Conservation (phyloP, 177 flowering plant species). For the Telopea speciosissima region DNA sequence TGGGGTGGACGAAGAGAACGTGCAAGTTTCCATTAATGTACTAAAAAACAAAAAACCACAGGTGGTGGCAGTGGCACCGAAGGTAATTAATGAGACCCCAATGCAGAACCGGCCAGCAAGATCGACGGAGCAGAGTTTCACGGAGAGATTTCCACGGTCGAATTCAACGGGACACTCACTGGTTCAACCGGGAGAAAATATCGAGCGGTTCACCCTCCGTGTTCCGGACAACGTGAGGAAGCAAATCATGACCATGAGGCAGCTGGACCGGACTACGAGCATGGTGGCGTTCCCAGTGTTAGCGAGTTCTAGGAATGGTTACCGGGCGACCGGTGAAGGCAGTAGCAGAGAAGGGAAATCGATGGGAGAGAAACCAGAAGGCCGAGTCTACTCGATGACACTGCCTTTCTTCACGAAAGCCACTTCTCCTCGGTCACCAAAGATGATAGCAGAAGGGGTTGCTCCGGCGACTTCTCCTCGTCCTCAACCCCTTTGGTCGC, state of each 20-base stretch:
- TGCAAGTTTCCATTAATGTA: not conserved
- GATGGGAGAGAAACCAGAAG: too few relatives aligned
- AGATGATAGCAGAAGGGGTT: too few relatives aligned
- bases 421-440: too few relatives aligned
- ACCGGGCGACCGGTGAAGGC: not conserved
- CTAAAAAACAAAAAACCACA: not conserved
- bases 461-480: too few relatives aligned
- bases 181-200: conserved; percentile 25
- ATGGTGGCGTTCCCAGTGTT: not conserved
- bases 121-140: not conserved
- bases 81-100: conserved; percentile 2
- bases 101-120: conserved; percentile 15
- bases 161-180: conserved; percentile 55
- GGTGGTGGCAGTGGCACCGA: not conserved
- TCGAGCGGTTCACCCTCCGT: conserved; percentile 39
- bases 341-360: not conserved
- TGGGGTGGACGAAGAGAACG: conserved; percentile 4
- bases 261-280: conserved; percentile 21
- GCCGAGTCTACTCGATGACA: too few relatives aligned
- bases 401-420: too few relatives aligned
- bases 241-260: conserved; percentile 17
- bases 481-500: too few relatives aligned
- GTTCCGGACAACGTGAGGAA: conserved; percentile 42
- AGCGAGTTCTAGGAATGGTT: not conserved
- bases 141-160: conserved; percentile 31